phyloP scores from a whole-genome alignment of 2,329 filamentous ascomycete genomes.

The Colletotrichum tropicicola region DNA sequence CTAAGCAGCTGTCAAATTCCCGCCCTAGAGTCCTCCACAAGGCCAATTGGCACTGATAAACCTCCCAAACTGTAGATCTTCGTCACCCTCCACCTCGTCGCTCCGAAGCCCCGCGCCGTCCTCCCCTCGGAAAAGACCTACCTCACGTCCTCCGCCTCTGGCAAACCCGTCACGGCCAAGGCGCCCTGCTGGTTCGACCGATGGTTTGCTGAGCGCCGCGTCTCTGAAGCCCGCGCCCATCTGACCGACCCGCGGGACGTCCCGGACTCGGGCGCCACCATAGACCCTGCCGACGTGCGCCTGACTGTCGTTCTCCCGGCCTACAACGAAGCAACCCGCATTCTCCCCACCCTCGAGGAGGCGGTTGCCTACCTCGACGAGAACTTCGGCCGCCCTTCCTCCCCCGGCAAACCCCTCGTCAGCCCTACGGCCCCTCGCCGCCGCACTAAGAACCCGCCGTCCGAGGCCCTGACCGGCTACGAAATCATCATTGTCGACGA shows the following conservation, averaged over 20 bases:
- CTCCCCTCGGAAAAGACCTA: conserved; percentile 86
- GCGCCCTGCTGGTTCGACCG: conserved; percentile 91
- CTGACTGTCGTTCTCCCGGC: conserved; percentile 94
- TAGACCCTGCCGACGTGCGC: conserved; percentile 82
- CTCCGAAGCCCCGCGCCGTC: conserved; percentile 80
- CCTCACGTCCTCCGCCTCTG: conserved; percentile 75
- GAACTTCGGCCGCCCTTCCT: conserved; percentile 69
- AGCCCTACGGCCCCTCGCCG: conserved; percentile 35
- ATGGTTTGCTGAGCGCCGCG: conserved; percentile 70
- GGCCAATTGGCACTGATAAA: conserved; percentile 8
- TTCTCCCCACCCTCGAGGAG: conserved; percentile 88
- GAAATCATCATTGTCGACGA: conserved; percentile 94
- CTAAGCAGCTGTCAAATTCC: background rate
- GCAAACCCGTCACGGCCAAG: conserved; percentile 49
- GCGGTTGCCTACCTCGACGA: conserved; percentile 86
- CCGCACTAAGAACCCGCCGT: conserved; percentile 45
- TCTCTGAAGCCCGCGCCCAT: conserved; percentile 49
- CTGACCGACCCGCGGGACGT: conserved; percentile 43
- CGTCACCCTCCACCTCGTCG: conserved; percentile 75
- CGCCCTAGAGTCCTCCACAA: background rate
- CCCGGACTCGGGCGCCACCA: conserved; percentile 59
- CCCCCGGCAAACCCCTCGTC: conserved; percentile 17
- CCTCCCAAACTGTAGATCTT: conserved; percentile 56
- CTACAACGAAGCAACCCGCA: conserved; percentile 90
- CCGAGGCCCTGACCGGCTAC: conserved; percentile 69